Evolutionary conservation across 768 basidiomycete genomes (phyloP).

Genomic region (Roridomyces roridus): DNA sequence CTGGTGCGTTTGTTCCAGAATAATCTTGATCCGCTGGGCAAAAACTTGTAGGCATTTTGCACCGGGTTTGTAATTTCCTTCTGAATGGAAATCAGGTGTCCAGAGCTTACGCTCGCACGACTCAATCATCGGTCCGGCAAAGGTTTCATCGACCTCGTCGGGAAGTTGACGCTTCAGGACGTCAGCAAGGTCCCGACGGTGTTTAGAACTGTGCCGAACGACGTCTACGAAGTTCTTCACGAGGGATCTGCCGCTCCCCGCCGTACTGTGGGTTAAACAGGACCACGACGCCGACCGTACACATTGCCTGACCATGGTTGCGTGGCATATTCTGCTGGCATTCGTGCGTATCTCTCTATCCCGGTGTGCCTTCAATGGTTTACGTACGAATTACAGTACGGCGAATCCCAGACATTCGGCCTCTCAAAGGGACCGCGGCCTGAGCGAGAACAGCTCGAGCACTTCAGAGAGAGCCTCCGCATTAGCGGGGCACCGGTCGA

Average conservation of each 20-base stretch:
- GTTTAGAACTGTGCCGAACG: conserved; percentile 5
- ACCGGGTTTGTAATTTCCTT: neutral
- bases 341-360: conserved; percentile 7
- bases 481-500: neutral
- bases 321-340: conserved; percentile 17
- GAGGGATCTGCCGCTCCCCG: conserved; percentile 3
- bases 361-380: neutral
- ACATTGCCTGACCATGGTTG: conserved; percentile 16
- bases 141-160: conserved; percentile 17
- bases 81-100: neutral
- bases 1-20: conserved; percentile 15
- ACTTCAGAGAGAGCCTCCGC: neutral
- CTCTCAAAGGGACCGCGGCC: neutral
- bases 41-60: neutral
- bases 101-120: conserved; percentile 12
- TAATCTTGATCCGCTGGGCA: conserved; percentile 5
- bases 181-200: conserved; percentile 8
- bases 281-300: too few relatives aligned
- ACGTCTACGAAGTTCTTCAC: conserved; percentile 4
- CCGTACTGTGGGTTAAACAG: neutral
- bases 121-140: conserved; percentile 13
- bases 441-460: neutral
- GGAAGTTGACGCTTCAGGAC: conserved; percentile 3
- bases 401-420: conserved; percentile 12
- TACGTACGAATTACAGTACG: conserved; percentile 13